These are phyloP conservation scores for Vigna angularis DNA, from an alignment of 306 rosid species.

Conservation along the genomic window DNA sequence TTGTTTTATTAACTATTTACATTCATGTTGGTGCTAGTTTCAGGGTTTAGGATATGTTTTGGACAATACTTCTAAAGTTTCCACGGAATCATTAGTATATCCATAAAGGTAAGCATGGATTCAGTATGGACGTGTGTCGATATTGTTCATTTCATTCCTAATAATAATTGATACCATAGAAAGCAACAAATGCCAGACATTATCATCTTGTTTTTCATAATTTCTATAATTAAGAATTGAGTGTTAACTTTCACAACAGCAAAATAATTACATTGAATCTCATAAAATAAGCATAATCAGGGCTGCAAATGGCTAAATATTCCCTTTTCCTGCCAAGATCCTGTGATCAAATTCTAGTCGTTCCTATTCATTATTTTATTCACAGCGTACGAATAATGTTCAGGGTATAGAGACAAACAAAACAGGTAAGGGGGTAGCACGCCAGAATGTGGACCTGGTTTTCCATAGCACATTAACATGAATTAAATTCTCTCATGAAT, in stretches of 20 bases:
- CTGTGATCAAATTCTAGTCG: slow-evolving; percentile 19
- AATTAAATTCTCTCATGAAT: slow-evolving; percentile 42
- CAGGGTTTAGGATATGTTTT: too few species aligned
- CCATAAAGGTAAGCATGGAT: background rate
- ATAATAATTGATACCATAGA: slow-evolving; percentile 9
- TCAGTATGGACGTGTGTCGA: background rate
- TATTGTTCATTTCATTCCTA: background rate
- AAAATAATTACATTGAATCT: slow-evolving; percentile 8
- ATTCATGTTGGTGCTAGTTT: too few species aligned
- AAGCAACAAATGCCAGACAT: slow-evolving; percentile 1
- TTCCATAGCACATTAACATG: slow-evolving; percentile 15
- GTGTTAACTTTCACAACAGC: background rate
- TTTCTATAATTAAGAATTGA: slow-evolving; percentile 12
- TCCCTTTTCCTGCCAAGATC: slow-evolving; percentile 21
- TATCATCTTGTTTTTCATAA: background rate
- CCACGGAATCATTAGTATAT: background rate
- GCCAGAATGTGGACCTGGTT: slow-evolving; percentile 24
- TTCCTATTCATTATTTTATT: slow-evolving; percentile 36
- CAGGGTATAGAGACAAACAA: too few species aligned
- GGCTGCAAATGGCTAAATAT: slow-evolving; percentile 23
- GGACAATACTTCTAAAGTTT: too few species aligned
- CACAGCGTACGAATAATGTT: background rate
- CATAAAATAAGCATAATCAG: background rate
- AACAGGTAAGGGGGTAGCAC: background rate
- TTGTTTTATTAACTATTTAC: too few species aligned